These are phyloP conservation scores for Lineolata rhizophorae DNA, from an alignment of 495 filamentous ascomycete species.

Conservation along the genomic window DNA sequence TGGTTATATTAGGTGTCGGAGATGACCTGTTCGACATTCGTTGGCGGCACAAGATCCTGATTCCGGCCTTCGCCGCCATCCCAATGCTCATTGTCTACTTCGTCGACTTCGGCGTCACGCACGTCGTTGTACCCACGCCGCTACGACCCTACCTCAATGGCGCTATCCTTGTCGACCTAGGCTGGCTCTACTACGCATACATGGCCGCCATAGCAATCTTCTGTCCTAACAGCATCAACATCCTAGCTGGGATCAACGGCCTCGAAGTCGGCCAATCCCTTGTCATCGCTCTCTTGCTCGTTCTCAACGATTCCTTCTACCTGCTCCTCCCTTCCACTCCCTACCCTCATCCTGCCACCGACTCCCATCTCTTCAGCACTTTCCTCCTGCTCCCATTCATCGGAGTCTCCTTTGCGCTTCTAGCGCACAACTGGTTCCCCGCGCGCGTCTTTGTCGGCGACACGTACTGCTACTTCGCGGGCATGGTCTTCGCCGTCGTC, in stretches of 20 bases:
- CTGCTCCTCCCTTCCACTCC: constrained; percentile 43
- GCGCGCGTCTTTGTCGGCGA: constrained; percentile 91
- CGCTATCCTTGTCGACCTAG: constrained; percentile 53
- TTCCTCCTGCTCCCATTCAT: constrained; percentile 89
- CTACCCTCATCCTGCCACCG: constrained; percentile 78
- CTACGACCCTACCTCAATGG: constrained; percentile 64
- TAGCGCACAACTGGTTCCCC: constrained; percentile 90
- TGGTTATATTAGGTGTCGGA: constrained; percentile 75
- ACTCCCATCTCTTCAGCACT: constrained; percentile 86
- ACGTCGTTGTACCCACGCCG: constrained; percentile 70
- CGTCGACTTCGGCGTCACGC: constrained; percentile 91
- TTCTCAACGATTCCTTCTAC: constrained; percentile 64
- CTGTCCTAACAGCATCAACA: constrained; percentile 96
- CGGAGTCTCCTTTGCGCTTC: constrained; percentile 70
- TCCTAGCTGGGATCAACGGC: constrained; percentile 90
- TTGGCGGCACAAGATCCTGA: constrained; percentile 96
- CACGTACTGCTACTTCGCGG: constrained; percentile 98
- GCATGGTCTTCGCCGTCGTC: constrained; percentile 96
- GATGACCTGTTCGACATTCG: constrained; percentile 97
- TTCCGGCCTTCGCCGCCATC: constrained; percentile 82
- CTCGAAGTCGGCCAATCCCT: constrained; percentile 91
- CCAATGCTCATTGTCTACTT: constrained; percentile 95
- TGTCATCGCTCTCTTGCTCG: constrained; percentile 65
- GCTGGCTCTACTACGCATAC: constrained; percentile 82
- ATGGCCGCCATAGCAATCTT: constrained; percentile 93